Evolutionary conservation across 2,329 filamentous ascomycete genomes (phyloP).

Genomic region (Didymellaceae sp.): DNA sequence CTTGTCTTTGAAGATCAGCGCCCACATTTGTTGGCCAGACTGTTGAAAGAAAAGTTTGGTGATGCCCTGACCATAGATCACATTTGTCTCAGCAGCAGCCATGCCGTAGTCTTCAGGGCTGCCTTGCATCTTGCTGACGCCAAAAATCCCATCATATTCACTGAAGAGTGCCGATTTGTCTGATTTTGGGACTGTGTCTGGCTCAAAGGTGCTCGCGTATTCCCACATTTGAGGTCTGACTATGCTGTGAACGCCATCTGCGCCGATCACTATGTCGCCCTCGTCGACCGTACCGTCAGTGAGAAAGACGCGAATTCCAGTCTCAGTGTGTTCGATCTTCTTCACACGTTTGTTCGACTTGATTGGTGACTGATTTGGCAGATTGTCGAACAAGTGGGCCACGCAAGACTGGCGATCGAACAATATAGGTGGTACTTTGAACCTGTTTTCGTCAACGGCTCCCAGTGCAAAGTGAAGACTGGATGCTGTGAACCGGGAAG

Average conservation of each 20-base stretch:
- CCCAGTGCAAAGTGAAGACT: background rate
- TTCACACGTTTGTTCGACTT: slow-evolving; percentile 20
- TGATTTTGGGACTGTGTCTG: slow-evolving; percentile 13
- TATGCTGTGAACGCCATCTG: slow-evolving; percentile 33
- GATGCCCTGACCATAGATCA: slow-evolving; percentile 29
- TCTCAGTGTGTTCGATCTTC: slow-evolving; percentile 22
- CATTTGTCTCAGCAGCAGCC: slow-evolving; percentile 30
- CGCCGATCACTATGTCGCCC: slow-evolving; percentile 34
- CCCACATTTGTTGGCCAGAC: slow-evolving; percentile 20
- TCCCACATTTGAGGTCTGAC: slow-evolving; percentile 33
- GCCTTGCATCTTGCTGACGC: slow-evolving; percentile 21
- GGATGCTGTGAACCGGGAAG: background rate
- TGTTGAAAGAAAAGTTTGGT: slow-evolving; percentile 39
- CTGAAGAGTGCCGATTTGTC: slow-evolving; percentile 17
- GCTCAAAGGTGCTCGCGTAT: slow-evolving; percentile 18
- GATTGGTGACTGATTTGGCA: slow-evolving; percentile 29
- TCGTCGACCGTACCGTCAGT: slow-evolving; percentile 23
- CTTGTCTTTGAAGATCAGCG: slow-evolving; percentile 19
- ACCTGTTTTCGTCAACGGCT: slow-evolving; percentile 5
- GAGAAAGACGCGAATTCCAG: slow-evolving; percentile 23
- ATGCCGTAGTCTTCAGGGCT: slow-evolving; percentile 29
- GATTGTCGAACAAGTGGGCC: slow-evolving; percentile 26
- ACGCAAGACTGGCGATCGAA: slow-evolving; percentile 28
- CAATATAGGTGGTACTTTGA: slow-evolving; percentile 16
- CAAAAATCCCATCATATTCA: slow-evolving; percentile 17